Evolutionary conservation across 1,284 basidiomycete genomes (phyloP).

Genomic region (Peniophora sp.): DNA sequence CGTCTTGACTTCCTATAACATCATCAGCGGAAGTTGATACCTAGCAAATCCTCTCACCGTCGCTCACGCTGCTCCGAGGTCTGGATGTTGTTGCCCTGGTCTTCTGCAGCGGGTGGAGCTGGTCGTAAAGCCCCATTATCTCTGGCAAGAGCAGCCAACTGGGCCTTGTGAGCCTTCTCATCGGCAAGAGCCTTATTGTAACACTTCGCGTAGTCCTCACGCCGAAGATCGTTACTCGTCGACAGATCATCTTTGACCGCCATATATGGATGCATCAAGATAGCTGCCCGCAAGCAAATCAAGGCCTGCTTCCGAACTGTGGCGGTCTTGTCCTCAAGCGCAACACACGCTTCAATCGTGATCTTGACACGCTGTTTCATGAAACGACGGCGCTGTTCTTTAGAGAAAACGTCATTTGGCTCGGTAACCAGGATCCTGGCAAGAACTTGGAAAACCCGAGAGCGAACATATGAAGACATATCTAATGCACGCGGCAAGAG

Average conservation of each 20-base stretch:
- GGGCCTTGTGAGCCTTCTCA: constrained; percentile 64
- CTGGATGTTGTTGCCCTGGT: no score
- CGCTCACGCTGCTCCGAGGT: no score
- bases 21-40: no score
- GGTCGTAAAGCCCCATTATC: no score
- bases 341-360: constrained; percentile 68
- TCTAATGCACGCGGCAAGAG: constrained; percentile 87
- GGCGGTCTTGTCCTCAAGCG: constrained; percentile 87
- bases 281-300: constrained; percentile 67
- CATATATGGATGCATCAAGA: constrained; percentile 91
- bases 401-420: no score
- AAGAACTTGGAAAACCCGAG: constrained; percentile 78
- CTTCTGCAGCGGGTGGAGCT: no score
- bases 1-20: no score
- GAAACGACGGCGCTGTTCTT: constrained; percentile 59
- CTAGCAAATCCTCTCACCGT: no score
- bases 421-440: no score
- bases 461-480: constrained; percentile 84
- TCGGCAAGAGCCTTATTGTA: constrained; percentile 71
- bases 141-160: no score
- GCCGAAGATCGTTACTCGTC: constrained; percentile 86
- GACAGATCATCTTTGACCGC: no score
- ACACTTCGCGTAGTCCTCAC: constrained; percentile 77
- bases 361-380: constrained; percentile 81
- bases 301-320: constrained; percentile 84